These are phyloP conservation scores for Ogataea paradorogensis DNA, from an alignment of 805 yeast species.

Conservation along the genomic window DNA sequence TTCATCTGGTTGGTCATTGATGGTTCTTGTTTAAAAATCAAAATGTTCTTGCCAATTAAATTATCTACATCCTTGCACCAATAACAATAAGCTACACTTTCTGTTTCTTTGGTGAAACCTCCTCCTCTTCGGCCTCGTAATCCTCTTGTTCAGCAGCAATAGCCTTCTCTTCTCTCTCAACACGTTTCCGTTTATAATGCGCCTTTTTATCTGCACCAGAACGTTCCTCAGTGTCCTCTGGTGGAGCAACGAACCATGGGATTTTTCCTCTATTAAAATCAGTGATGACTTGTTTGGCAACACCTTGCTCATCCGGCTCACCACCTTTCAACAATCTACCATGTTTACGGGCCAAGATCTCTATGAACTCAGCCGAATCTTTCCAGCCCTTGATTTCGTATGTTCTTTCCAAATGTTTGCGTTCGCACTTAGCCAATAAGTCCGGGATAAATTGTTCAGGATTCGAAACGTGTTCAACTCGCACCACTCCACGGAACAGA, in stretches of 20 bases:
- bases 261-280: conserved; percentile 97
- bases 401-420: conserved; percentile 89
- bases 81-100: conserved; percentile 14
- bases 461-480: conserved; percentile 94
- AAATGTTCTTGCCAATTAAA: background rate
- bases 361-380: conserved; percentile 74
- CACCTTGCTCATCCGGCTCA: conserved; percentile 94
- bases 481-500: conserved; percentile 92
- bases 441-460: conserved; percentile 96
- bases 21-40: background rate
- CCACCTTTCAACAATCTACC: conserved; percentile 96
- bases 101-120: conserved; percentile 21
- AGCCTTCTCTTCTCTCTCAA: conserved; percentile 42
- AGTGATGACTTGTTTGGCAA: conserved; percentile 83
- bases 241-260: conserved; percentile 97
- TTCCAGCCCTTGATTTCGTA: conserved; percentile 93
- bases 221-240: conserved; percentile 60
- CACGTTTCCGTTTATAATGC: conserved; percentile 50
- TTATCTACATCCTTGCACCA: conserved; percentile 7
- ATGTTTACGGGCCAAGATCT: conserved; percentile 85
- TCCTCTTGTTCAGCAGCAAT: conserved; percentile 27
- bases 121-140: conserved; percentile 26
- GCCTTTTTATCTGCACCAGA: conserved; percentile 58
- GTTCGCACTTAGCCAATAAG: conserved; percentile 77
- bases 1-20: conserved; percentile 19